These are phyloP conservation scores for Oidiodendron maius DNA, from an alignment of 495 filamentous ascomycete genomes.

Conservation along the genomic window DNA sequence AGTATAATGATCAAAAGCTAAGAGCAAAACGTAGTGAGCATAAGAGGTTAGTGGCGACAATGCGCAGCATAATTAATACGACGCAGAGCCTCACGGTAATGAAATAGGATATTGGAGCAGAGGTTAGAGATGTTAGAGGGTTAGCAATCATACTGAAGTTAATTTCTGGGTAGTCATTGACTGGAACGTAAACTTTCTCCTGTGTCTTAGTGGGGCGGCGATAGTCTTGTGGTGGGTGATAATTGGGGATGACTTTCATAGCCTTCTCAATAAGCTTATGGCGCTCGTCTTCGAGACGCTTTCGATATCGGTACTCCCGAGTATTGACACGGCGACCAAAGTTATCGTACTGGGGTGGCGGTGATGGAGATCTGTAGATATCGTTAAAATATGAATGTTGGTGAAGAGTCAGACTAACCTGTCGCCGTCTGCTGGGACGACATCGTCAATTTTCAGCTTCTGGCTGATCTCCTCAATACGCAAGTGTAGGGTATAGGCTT, in stretches of 20 bases:
- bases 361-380: conserved; percentile 75
- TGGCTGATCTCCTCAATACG: conserved; percentile 98
- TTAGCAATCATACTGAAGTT: conserved; percentile 99
- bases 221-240: conserved; percentile 95
- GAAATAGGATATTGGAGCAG: conserved; percentile 35
- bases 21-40: conserved; percentile 30
- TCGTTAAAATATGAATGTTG: conserved; percentile 13
- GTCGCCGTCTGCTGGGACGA: conserved; percentile 90
- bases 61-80: conserved; percentile 31
- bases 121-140: conserved; percentile 81
- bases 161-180: conserved; percentile 99
- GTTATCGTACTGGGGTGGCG: conserved; percentile 96
- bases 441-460: conserved; percentile 96
- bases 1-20: conserved; percentile 53
- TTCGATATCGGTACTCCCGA: conserved; percentile 93
- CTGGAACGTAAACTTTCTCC: conserved; percentile 99
- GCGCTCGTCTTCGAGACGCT: conserved; percentile 94
- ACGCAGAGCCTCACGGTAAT: conserved; percentile 39
- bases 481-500: conserved; percentile 90
- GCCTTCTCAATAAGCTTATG: conserved; percentile 97
- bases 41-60: conserved; percentile 54
- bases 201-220: conserved; percentile 98
- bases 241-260: conserved; percentile 97
- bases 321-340: conserved; percentile 98
- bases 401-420: conserved; percentile 52